Conservation (phyloP, 192 early-diverging fungal genomes). For the Chytriomyces hyalinus region DNA sequence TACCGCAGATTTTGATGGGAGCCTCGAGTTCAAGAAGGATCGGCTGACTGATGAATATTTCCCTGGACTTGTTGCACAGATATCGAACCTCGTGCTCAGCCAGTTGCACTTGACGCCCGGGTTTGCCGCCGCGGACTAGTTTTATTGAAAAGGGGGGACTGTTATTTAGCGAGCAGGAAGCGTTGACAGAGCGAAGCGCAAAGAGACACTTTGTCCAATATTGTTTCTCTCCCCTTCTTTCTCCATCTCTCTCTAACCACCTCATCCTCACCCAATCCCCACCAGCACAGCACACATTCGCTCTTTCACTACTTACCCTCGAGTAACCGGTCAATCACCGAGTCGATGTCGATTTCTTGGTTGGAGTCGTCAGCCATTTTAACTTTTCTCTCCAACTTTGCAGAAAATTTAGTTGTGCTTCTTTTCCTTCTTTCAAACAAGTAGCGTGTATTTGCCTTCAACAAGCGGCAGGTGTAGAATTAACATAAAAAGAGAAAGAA, state of each 20-base stretch:
- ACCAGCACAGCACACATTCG: background rate
- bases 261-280: background rate
- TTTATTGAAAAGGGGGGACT: background rate
- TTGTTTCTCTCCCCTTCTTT: too few species aligned
- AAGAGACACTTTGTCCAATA: too few species aligned
- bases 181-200: too few species aligned
- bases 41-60: slow-evolving; percentile 93
- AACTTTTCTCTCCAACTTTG: background rate
- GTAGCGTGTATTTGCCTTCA: background rate
- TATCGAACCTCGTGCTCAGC: slow-evolving; percentile 94
- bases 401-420: background rate
- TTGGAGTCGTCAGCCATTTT: slow-evolving; percentile 38
- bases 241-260: background rate
- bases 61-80: slow-evolving; percentile 90
- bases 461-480: background rate
- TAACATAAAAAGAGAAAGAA: background rate
- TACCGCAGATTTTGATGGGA: slow-evolving; percentile 95
- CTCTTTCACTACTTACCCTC: slow-evolving; percentile 71
- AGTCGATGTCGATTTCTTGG: slow-evolving; percentile 80
- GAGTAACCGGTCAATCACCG: slow-evolving; percentile 86
- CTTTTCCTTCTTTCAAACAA: background rate
- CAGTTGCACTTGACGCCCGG: slow-evolving; percentile 96
- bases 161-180: background rate
- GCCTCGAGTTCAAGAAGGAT: slow-evolving; percentile 92
- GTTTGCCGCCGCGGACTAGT: slow-evolving; percentile 92